Base-by-base conservation (phyloP, 2,329 filamentous ascomycete species). In the Pleomassaria siparia region DNA sequence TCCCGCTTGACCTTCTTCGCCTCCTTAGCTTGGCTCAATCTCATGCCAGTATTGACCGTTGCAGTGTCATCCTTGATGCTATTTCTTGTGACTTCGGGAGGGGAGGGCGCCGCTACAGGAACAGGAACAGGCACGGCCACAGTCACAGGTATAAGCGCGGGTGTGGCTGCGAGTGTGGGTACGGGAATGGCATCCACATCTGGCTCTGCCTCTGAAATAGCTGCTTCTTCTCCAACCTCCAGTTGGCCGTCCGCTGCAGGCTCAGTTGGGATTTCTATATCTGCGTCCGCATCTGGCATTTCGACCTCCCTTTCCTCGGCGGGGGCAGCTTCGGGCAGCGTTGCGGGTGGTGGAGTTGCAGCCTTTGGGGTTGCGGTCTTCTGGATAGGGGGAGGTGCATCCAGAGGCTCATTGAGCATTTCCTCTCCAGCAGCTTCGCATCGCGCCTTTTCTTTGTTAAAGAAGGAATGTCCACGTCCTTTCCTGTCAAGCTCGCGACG, bases 21-120 rank as follows among this genome's bases (percentile, higher is more conserved):
- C 59, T 90, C 86, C 71, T 89, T 91, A 2, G 88, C 84, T 58
- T 89, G 86, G 62, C 90, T 90, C 20, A 90, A 76, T 62, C 88
- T 86, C 83, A 90, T 88, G 8, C 87, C 87, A 43, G 86, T 80
- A 66, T 89, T 87, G 62, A 83, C 84, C 12, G 84, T 76, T 44
- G 82, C 81, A 26, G 82, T 78, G 54, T 88, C 84, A 26, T 87
- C 82, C 12, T 75, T 75, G 3, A 46, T 13, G 8, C 49, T 46
- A 24, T 66, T 58, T 26, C 49, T 2, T 29, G 39, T 24, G 52
- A 21, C 16, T 61, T 33, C 4, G 29, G 29, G 20, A 24, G 44
- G 33, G 22, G 25, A 43, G 7, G 26, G 13, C 15, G 20, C 35
- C 4, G 47, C 29, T 12, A 15, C 21, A 10, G 24, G 37, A 7